Evolutionary conservation across 176 grass and related monocot species (phyloP).

Genomic region (Oryza nivara): DNA sequence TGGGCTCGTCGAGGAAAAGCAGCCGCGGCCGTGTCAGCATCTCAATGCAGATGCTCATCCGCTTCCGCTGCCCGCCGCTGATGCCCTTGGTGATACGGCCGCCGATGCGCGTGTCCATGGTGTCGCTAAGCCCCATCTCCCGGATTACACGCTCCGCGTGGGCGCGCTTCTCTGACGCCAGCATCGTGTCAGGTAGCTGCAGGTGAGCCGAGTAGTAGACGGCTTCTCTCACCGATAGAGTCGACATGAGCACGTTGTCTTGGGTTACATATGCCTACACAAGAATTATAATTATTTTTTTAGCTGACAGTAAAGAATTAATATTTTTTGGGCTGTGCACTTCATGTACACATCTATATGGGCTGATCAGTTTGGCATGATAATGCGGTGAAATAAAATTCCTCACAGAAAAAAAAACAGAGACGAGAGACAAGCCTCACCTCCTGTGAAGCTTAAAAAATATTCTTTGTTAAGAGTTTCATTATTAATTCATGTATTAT

Average conservation of each 20-base stretch:
- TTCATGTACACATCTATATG: too few relatives aligned
- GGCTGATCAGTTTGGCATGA: too few relatives aligned
- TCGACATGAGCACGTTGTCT: slow-evolving; percentile 74
- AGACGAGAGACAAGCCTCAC: too few relatives aligned
- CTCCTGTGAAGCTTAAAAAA: too few relatives aligned
- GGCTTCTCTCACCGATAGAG: slow-evolving; percentile 58
- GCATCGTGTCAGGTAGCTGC: slow-evolving; percentile 60
- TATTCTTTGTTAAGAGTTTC: too few relatives aligned
- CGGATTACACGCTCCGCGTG: slow-evolving; percentile 50
- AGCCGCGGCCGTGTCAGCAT: slow-evolving; percentile 59
- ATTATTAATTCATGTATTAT: too few relatives aligned
- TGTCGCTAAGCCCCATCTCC: slow-evolving; percentile 65
- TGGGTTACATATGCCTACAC: slow-evolving; percentile 69
- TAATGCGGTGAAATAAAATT: too few relatives aligned
- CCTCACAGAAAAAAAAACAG: too few relatives aligned
- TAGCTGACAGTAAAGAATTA: too few relatives aligned
- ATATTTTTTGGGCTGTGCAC: too few relatives aligned
- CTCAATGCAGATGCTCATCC: slow-evolving; percentile 67
- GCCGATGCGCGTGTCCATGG: slow-evolving; percentile 62
- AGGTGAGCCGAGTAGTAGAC: slow-evolving; percentile 68
- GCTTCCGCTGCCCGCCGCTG: slow-evolving; percentile 59
- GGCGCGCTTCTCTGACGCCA: slow-evolving; percentile 39
- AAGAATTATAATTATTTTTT: neutral
- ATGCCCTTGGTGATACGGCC: slow-evolving; percentile 59
- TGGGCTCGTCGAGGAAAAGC: slow-evolving; percentile 94